Base-by-base conservation (phyloP, 2,329 filamentous ascomycete genomes). In the Fusarium chuoi region DNA sequence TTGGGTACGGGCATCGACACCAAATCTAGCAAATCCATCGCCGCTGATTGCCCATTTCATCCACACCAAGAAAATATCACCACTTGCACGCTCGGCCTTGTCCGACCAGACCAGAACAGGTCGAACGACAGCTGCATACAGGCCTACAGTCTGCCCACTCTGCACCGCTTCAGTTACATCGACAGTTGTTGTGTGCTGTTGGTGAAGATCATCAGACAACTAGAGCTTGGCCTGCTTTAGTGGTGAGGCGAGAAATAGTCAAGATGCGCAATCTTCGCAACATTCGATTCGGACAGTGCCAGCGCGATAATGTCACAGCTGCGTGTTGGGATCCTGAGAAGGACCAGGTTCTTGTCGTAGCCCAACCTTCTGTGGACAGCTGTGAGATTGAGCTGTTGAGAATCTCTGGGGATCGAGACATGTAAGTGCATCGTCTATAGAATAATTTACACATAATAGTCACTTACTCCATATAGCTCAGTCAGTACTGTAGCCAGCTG, bases 251-350 rank as follows among this genome's bases (percentile, higher is more conserved):
- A n/a, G n/a, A 45, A 24, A 67, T 35, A 63, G 49, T 44, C 69
- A 61, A 74, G 64, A 98, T 98, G 96, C 92, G 94, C 81, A 98
- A 98, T 83, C 88, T 98, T 77, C 92, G 90, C 83, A 95, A 92
- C 81, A 90, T 95, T 78, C 90, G 89, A 80, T 91, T 93, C 81
- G 88, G 89, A 77, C 86, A 89, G 80, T 91, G 91, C 84, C 88
- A 91, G 73, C 86, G 88, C 59, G 82, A 87, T 71, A 87, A 89
- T 69, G 86, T 96, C 78, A 92, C 94, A 60, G 92, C 94, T 36
- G 90, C 92, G 64, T 93, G 94, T 79, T 98, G 96, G 96, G 95
- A 98, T 84, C 88, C 92, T 55, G 88, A 91, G 69, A 91, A 89
- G 73, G 93, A 96, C 82, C 90, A 93, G 69, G 83, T 96, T 60